Evolutionary conservation across 2,329 filamentous ascomycete species (phyloP), one percentile per base, ranked within the genome.

Genomic region (Eutypa lata): DNA sequence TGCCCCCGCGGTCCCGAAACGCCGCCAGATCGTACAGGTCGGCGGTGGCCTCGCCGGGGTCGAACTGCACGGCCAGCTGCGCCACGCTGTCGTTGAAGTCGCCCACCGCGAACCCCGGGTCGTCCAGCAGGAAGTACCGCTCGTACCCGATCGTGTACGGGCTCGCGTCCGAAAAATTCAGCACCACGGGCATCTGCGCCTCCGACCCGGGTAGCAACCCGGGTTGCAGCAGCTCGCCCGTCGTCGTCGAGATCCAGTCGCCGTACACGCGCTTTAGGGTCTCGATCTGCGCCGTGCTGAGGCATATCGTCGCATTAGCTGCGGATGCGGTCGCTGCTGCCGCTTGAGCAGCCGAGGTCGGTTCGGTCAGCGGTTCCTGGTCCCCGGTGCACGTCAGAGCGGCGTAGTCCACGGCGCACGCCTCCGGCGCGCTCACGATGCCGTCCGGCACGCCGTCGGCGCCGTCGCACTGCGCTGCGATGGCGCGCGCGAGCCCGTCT

Each of bases 121-220:
- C 67, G 53, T 71, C 62, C 43, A 71, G 66, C 8, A 79, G 55
- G 44, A 75, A 75, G 52, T 76, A 71, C 13, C 68, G 68, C 48
- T 65, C 63, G 53, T 67, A 75, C 13, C 64, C 65, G 19, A 68
- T 56, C 35, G 70, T 70, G 45, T 69, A 69, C 7, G 65, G 61
- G 55, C 64, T 68, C 10, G 69, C 62, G 3, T 64, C 58, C 22
- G 61, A 57, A 28, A 62, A 66, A 55, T 66, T 65, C 37, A 70
- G 60, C n/a, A 72, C 57, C 33, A 61, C 53, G 31, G 60, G 57
- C 68, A 71, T 67, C 56, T 64, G 66, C 16, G 57, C 50, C 54
- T 75, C 85, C 40, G 80, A 72, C 13, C 77, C 73, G 40, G 80
- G 62, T 52, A 70, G 77, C 65, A 76, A 76, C 57, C 67, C 76